phyloP scores from a whole-genome alignment of 257 asterid genomes.

The Solanum lycopersicoides region DNA sequence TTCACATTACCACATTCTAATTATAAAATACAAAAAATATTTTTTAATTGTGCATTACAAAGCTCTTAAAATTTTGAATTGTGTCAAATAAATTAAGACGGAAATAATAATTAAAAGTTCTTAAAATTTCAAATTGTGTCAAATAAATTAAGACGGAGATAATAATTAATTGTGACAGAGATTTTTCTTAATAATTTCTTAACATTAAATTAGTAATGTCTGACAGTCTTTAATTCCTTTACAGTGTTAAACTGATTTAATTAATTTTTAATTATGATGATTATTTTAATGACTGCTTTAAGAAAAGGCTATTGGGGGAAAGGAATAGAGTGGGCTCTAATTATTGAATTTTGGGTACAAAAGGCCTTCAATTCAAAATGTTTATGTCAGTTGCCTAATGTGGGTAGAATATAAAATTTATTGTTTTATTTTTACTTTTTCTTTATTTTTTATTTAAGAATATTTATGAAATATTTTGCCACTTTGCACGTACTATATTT shows the following conservation, averaged over 20 bases:
- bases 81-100: too few relatives aligned
- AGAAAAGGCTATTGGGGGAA: neutral
- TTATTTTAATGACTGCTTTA: neutral
- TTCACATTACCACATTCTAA: too few relatives aligned
- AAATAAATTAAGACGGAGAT: fast-evolving
- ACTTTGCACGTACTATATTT: neutral
- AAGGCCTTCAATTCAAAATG: neutral
- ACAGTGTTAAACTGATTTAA: neutral
- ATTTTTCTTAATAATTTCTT: neutral
- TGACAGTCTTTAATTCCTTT: neutral
- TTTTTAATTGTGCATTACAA: too few relatives aligned
- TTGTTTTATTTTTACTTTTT: neutral
- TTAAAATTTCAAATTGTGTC: too few relatives aligned
- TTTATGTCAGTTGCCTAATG: neutral
- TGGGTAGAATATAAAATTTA: neutral
- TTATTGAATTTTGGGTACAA: neutral
- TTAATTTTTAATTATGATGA: neutral
- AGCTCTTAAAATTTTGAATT: too few relatives aligned
- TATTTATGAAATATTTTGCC: neutral
- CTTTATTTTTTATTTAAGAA: neutral
- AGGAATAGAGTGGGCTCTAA: neutral
- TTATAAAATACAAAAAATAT: too few relatives aligned
- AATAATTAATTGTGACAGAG: neutral
- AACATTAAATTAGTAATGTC: neutral
- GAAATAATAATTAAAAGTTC: too few relatives aligned